Conservation (phyloP, 768 basidiomycete genomes). For the Rhizopogon vesiculosus region DNA sequence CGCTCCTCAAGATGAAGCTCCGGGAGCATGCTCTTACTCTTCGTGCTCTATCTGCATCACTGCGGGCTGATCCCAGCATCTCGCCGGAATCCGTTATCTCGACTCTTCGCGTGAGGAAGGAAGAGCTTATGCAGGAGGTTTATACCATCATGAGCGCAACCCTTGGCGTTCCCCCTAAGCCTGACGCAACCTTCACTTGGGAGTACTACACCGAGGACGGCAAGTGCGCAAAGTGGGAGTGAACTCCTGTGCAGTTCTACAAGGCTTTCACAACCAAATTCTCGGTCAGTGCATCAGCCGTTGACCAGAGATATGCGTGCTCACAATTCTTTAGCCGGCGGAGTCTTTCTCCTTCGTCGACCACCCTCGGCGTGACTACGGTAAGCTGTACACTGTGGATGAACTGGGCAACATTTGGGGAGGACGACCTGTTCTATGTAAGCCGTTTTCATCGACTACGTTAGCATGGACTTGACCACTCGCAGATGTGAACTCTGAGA, state of each 20-base stretch:
- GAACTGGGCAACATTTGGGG: conserved; percentile 93
- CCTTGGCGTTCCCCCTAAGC: conserved; percentile 79
- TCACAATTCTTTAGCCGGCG: conserved; percentile 37
- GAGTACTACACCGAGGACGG: conserved; percentile 84
- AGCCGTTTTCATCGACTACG: conserved; percentile 20
- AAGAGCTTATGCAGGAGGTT: conserved; percentile 77
- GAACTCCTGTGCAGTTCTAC: conserved; percentile 81
- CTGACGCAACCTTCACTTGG: conserved; percentile 72
- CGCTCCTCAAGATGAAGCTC: conserved; percentile 82
- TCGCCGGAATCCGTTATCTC: conserved; percentile 43
- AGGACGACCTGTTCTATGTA: conserved; percentile 79
- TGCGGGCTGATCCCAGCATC: conserved; percentile 41
- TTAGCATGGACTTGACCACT: not conserved
- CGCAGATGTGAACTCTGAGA: conserved; percentile 85
- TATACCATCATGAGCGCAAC: conserved; percentile 85
- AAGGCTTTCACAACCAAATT: conserved; percentile 55
- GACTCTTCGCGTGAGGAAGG: conserved; percentile 77
- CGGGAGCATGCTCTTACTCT: conserved; percentile 87
- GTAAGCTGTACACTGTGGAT: conserved; percentile 85
- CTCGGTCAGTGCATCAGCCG: conserved; percentile 35
- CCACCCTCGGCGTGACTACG: conserved; percentile 85
- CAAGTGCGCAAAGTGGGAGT: conserved; percentile 70
- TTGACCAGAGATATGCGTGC: not conserved
- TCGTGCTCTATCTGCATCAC: conserved; percentile 52
- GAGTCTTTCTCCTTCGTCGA: conserved; percentile 93